Evolutionary conservation across 2,329 filamentous ascomycete species (phyloP).

Genomic region (Talaromyces albobiverticillius): DNA sequence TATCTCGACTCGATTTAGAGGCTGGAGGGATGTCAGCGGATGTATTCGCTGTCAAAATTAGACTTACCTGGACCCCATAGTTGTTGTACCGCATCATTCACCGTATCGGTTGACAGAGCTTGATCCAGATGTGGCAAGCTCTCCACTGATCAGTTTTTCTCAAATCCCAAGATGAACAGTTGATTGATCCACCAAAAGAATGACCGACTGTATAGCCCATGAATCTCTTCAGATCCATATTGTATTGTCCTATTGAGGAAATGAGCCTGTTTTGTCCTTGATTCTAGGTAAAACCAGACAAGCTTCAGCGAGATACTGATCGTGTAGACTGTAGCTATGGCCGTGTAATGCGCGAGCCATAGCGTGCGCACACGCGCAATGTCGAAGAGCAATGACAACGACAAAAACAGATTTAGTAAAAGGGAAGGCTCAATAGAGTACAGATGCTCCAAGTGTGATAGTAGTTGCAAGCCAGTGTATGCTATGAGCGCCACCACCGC

Average conservation of each 20-base stretch:
- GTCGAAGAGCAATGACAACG: constrained; percentile 6
- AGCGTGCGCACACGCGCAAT: constrained; percentile 7
- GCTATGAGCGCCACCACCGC: constrained; percentile 3
- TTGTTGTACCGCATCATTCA: background rate
- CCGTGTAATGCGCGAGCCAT: constrained; percentile 1
- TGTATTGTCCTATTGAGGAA: constrained; percentile 6
- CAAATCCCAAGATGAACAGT: background rate
- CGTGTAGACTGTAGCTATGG: constrained; percentile 4
- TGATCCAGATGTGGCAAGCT: constrained; percentile 3
- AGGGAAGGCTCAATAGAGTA: constrained; percentile 8
- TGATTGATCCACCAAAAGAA: constrained; percentile 13
- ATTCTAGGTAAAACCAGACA: constrained; percentile 9
- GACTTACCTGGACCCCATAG: background rate
- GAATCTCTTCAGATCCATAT: constrained; percentile 7
- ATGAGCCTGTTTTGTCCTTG: constrained; percentile 3
- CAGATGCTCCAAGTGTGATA: constrained; percentile 8
- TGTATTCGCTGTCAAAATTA: background rate
- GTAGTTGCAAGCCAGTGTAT: constrained; percentile 1
- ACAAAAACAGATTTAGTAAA: constrained; percentile 6
- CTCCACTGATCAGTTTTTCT: background rate
- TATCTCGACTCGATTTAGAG: constrained; percentile 5
- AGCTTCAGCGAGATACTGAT: constrained; percentile 1
- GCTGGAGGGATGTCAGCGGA: background rate
- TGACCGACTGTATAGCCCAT: constrained; percentile 5
- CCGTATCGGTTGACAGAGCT: background rate